phyloP scores from a whole-genome alignment of 345 rosid species.

The Eucalyptus grandis region DNA sequence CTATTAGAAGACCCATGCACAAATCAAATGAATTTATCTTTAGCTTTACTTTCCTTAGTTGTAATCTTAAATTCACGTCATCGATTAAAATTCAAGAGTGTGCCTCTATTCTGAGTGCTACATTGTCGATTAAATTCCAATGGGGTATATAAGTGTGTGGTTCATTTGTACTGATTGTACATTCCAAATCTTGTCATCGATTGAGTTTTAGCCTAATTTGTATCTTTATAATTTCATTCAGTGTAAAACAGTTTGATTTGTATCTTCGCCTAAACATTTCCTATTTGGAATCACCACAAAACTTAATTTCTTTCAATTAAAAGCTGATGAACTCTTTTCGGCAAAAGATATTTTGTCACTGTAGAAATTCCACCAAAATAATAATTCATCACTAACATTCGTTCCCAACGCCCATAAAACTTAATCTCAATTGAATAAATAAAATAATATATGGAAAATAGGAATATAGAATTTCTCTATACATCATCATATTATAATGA shows the following conservation, averaged over 20 bases:
- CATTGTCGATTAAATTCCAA: neutral
- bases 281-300: neutral
- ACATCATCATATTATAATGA: too few species aligned
- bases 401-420: neutral
- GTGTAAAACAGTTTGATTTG: neutral
- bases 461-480: too few species aligned
- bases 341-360: too few species aligned
- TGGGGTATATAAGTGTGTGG: neutral
- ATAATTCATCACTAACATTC: neutral
- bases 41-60: neutral
- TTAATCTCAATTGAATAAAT: too few species aligned
- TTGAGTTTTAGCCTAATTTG: neutral
- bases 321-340: too few species aligned
- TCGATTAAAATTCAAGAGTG: rapidly evolving
- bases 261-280: neutral
- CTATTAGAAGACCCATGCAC: neutral
- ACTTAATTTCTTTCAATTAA: neutral
- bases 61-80: neutral
- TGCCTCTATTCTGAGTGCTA: rapidly evolving
- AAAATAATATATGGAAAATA: too few species aligned
- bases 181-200: neutral
- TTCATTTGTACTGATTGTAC: neutral
- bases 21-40: neutral
- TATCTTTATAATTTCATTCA: neutral
- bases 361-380: too few species aligned